Percentiles rank a stretch among this genome's conserved stretches.
phyloP scores from a whole-genome alignment of 2,329 filamentous ascomycete genomes.

The Hypocrella siamensis region DNA sequence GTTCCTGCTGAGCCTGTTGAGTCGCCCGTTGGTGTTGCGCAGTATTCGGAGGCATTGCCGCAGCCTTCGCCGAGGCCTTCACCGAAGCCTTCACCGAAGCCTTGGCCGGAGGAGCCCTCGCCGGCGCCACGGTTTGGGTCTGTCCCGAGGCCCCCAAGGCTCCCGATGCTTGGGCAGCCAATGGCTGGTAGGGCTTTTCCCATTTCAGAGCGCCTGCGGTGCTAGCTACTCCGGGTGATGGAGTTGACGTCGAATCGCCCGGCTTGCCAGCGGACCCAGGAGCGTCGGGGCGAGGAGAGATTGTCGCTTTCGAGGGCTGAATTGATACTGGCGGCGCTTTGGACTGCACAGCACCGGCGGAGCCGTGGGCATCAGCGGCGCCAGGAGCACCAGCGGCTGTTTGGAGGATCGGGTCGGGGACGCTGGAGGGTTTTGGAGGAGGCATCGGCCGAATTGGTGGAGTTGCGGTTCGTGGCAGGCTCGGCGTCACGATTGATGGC shows the following conservation, averaged over 20 bases:
- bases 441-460: too few relatives aligned
- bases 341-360: too few relatives aligned
- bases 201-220: too few relatives aligned
- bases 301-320: conserved; percentile 14
- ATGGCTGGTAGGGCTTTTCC: conserved; percentile 25
- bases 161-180: conserved; percentile 7
- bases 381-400: conserved; percentile 18
- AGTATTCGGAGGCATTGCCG: neutral
- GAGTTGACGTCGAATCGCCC: conserved; percentile 12
- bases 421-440: conserved; percentile 10
- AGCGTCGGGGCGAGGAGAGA: conserved; percentile 18
- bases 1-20: conserved; percentile 5
- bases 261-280: conserved; percentile 10
- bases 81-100: neutral
- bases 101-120: neutral
- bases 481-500: neutral
- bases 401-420: conserved; percentile 18
- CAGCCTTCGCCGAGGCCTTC: neutral
- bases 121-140: conserved; percentile 5
- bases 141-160: conserved; percentile 3
- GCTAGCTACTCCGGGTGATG: too few relatives aligned
- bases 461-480: too few relatives aligned
- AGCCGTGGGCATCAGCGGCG: too few relatives aligned
- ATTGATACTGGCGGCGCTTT: conserved; percentile 16
- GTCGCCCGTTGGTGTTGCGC: conserved; percentile 6